These are phyloP conservation scores for Colletotrichum viniferum DNA, from an alignment of 2,329 filamentous ascomycete species.

Conservation along the genomic window DNA sequence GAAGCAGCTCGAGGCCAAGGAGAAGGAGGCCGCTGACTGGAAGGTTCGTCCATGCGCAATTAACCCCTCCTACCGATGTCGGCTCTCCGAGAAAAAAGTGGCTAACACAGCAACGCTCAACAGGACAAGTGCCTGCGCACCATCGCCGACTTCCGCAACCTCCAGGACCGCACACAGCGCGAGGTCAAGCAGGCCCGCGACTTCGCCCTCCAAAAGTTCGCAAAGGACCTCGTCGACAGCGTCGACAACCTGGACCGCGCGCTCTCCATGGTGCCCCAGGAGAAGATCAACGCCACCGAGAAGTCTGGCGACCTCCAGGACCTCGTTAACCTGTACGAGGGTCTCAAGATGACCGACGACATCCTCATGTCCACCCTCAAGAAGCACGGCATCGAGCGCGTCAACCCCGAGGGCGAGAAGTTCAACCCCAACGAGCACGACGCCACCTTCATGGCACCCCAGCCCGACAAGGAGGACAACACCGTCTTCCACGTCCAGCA, in stretches of 20 bases:
- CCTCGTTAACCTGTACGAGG: constrained; percentile 80
- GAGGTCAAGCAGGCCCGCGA: constrained; percentile 87
- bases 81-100: background rate
- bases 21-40: constrained; percentile 68
- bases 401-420: constrained; percentile 81
- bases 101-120: background rate
- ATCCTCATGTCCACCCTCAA: constrained; percentile 87
- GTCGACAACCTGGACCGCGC: constrained; percentile 98
- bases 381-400: constrained; percentile 92
- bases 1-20: constrained; percentile 57
- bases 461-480: constrained; percentile 86
- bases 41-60: constrained; percentile 67
- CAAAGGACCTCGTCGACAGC: constrained; percentile 91
- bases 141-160: constrained; percentile 96
- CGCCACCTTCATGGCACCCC: constrained; percentile 91
- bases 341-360: constrained; percentile 92
- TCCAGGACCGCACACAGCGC: constrained; percentile 91
- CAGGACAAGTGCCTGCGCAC: constrained; percentile 95
- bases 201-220: constrained; percentile 95
- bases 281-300: constrained; percentile 64
- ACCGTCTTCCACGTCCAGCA: constrained; percentile 91
- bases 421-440: constrained; percentile 98
- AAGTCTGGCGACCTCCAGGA: constrained; percentile 67
- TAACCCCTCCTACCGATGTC: background rate
- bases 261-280: constrained; percentile 75